Evolutionary conservation across 2,329 filamentous ascomycete genomes (phyloP).

Genomic region (Fusarium euwallaceae): DNA sequence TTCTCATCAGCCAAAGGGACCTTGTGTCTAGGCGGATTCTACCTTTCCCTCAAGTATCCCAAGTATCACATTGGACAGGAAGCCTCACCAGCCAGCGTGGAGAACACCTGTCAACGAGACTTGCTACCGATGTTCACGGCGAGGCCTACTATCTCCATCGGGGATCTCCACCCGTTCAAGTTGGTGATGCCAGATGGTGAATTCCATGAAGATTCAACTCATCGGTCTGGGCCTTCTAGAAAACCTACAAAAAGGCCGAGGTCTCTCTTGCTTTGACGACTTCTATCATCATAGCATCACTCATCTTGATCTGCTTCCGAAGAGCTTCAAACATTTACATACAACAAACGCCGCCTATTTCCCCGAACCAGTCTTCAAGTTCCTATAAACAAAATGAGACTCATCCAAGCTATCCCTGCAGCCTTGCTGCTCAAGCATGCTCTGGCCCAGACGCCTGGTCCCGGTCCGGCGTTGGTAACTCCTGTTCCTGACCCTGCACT

Average conservation of each 20-base stretch:
- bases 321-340: background rate
- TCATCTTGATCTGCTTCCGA: background rate
- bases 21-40: no score
- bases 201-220: background rate
- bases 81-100: background rate
- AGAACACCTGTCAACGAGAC: background rate
- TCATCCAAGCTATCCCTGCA: background rate
- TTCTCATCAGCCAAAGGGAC: no score
- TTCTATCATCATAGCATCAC: background rate
- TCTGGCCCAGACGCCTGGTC: constrained; percentile 1
- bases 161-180: background rate
- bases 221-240: background rate
- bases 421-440: constrained; percentile 20
- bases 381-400: constrained; percentile 15
- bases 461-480: background rate
- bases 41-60: background rate
- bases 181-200: background rate
- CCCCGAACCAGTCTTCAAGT: background rate
- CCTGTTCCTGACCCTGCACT: background rate
- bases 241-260: background rate
- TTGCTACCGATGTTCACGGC: background rate
- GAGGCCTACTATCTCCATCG: constrained; percentile 10
- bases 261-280: background rate
- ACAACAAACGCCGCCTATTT: background rate
- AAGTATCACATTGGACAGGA: background rate